These are phyloP conservation scores for Monosporascus sp. DNA, from an alignment of 2,329 filamentous ascomycete genomes.

Conservation along the genomic window DNA sequence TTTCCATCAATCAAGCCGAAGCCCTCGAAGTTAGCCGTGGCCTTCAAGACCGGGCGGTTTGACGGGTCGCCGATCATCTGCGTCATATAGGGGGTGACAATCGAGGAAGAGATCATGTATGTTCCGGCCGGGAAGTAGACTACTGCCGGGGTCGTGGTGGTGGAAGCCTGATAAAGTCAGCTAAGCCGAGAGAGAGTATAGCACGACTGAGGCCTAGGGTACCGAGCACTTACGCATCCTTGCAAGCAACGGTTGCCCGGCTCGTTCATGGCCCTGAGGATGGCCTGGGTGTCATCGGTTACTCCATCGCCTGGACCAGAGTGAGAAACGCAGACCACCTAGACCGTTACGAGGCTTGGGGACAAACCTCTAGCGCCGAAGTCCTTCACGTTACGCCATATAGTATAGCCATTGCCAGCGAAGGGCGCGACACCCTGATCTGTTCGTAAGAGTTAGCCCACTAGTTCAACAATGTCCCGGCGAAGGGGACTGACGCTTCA, in stretches of 20 bases:
- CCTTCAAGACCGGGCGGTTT: constrained; percentile 49
- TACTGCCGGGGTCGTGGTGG: constrained; percentile 35
- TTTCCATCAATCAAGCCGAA: constrained; percentile 55
- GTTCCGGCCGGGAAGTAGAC: constrained; percentile 43
- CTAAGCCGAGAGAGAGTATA: not conserved
- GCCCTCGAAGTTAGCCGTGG: constrained; percentile 45
- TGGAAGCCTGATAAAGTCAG: constrained; percentile 28
- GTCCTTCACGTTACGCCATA: constrained; percentile 44
- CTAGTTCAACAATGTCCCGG: not conserved
- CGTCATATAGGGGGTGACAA: constrained; percentile 60
- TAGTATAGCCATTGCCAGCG: constrained; percentile 33
- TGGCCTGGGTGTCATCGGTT: constrained; percentile 42
- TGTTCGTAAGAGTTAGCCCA: constrained; percentile 13
- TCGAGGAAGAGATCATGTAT: constrained; percentile 51
- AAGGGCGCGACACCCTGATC: constrained; percentile 40
- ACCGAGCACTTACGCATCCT: constrained; percentile 32
- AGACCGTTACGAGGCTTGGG: not conserved
- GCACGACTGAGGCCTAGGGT: not conserved
- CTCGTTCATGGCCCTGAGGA: constrained; percentile 37
- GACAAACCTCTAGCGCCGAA: constrained; percentile 39
- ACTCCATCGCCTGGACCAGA: constrained; percentile 33
- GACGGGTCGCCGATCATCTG: constrained; percentile 57
- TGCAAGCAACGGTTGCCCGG: constrained; percentile 35
- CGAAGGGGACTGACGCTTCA: constrained; percentile 15
- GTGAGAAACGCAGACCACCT: constrained; percentile 1